Conservation (phyloP, 441 rosid species). For the Syzygium malaccense region DNA sequence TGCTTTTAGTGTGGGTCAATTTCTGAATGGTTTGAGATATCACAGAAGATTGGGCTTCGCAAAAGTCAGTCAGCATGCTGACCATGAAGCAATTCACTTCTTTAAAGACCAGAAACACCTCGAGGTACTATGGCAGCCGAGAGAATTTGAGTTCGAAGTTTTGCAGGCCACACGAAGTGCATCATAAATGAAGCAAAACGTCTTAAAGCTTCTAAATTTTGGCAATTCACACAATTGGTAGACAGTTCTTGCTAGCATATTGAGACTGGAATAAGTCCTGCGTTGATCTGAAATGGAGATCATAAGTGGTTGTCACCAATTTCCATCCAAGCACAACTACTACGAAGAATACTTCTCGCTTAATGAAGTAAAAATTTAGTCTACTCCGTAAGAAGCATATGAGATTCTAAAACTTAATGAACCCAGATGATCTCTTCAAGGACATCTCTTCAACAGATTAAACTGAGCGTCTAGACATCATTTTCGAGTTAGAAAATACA, state of each 20-base stretch:
- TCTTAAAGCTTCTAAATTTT: background rate
- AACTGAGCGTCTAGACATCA: background rate
- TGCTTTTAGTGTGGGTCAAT: background rate
- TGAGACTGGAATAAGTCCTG: background rate
- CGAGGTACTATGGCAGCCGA: background rate
- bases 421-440: fast-evolving
- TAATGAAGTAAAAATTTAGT: background rate
- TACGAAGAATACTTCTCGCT: background rate
- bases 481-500: background rate
- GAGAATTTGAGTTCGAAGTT: background rate
- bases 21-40: background rate
- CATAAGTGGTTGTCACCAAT: fast-evolving
- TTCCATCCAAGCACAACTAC: background rate
- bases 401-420: background rate
- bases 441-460: background rate
- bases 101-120: background rate
- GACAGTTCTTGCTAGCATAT: fast-evolving
- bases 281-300: background rate
- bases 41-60: background rate
- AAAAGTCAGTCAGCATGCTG: background rate
- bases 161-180: background rate
- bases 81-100: background rate
- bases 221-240: background rate
- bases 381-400: background rate
- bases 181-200: background rate